A percentile compares a stretch with the other conserved stretches of the same genome.
phyloP scores from a whole-genome alignment of 2,329 filamentous ascomycete species.

The Coniochaeta hoffmannii region DNA sequence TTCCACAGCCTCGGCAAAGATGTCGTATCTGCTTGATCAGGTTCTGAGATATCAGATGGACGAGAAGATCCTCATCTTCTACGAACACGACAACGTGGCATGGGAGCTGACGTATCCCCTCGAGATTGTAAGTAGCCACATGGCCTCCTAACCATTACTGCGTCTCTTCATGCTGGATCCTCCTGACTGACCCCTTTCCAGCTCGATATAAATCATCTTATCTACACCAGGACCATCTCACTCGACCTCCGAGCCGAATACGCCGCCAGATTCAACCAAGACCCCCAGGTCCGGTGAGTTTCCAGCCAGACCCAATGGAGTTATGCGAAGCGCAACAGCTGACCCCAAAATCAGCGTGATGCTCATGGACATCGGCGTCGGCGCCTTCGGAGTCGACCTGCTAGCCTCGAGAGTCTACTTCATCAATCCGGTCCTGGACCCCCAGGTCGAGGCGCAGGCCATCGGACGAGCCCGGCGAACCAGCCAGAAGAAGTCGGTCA shows the following conservation, averaged over 20 bases:
- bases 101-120: constrained; percentile 80
- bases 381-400: constrained; percentile 82
- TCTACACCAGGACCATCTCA: constrained; percentile 58
- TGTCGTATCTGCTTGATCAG: constrained; percentile 75
- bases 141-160: not conserved
- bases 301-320: not conserved
- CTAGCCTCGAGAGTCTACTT: constrained; percentile 84
- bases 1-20: constrained; percentile 80
- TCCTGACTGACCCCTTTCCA: constrained; percentile 14
- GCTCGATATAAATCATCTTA: constrained; percentile 54
- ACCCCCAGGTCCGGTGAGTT: constrained; percentile 47
- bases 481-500: constrained; percentile 70
- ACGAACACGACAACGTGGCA: constrained; percentile 79
- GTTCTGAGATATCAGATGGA: constrained; percentile 58
- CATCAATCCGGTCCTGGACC: constrained; percentile 79
- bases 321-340: not conserved
- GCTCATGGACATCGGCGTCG: constrained; percentile 85
- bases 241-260: constrained; percentile 63
- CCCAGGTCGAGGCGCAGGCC: constrained; percentile 79
- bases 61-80: constrained; percentile 90
- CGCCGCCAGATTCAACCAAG: constrained; percentile 69
- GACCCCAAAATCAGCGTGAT: constrained; percentile 51
- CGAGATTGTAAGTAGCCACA: constrained; percentile 51
- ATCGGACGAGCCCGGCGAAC: constrained; percentile 87
- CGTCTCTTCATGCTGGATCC: not conserved